Evolutionary conservation across 352 stramenopile genomes (phyloP), one percentile per base, ranked within the genome.

Genomic region (Aphanomyces astaci): DNA sequence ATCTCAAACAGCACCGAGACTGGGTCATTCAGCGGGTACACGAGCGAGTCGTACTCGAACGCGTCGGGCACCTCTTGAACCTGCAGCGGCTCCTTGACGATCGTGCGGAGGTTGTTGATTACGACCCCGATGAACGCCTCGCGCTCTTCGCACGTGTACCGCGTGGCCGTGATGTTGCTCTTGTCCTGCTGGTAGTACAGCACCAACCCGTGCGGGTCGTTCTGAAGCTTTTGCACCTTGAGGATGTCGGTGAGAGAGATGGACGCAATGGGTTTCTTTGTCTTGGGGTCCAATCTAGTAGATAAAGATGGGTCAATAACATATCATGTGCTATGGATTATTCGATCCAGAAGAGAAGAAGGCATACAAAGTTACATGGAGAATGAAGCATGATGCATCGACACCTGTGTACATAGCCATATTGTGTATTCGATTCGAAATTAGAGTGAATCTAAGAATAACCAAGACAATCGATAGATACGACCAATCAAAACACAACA

Each of bases 101-200:
- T 93, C 30, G 87, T 93, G 13, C 87, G 85, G 32, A 95, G 63
- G 70, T 95, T 95, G 72, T 95, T 95, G 0, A 82, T 83, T 22
- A 95, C 85, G 1, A 85, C 83, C 63, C 92, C 84, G 28, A 95
- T 94, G 60, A 95, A 94, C 27, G 87, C 84, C 67, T 95, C 87
- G 5, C 87, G 84, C 59, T 81, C 86, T 57, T 95, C 85, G 45
- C 82, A 88, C 85, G 83, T 92, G 63, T 92, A 95, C n/a, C 87
- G 82, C 63, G 93, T 83, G 36, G 92, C 80, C n/a, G 84, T 78
- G 45, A 91, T 91, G 73, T 92, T 91, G 56, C 32, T 51, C 33
- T 64, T 64, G 56, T 51, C 33, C 22, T 33, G 28, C 39, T 95
- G 83, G 39, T 82, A 95, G 75, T 93, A 95, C 0, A 95, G 55